Percentiles rank a stretch among this genome's conserved stretches.
Conservation (phyloP, 495 filamentous ascomycete genomes). For the Xylaria palmicola region DNA sequence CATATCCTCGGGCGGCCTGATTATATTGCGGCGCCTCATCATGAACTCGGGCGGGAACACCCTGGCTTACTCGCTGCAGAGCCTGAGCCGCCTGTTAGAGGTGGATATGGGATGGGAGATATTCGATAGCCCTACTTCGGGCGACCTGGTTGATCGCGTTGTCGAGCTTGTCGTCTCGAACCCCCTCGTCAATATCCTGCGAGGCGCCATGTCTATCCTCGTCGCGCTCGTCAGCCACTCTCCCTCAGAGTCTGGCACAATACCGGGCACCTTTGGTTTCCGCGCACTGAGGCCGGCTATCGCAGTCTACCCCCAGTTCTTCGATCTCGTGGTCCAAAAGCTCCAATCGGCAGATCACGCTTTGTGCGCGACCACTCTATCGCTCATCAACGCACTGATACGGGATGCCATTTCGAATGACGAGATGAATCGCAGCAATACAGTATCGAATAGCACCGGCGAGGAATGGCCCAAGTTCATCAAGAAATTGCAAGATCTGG, state of each 20-base stretch:
- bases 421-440: conserved; percentile 30
- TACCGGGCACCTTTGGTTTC: conserved; percentile 70
- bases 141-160: conserved; percentile 64
- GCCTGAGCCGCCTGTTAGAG: conserved; percentile 80
- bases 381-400: conserved; percentile 93
- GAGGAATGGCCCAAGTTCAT: conserved; percentile 96
- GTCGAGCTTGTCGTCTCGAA: conserved; percentile 94
- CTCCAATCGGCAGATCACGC: conserved; percentile 93
- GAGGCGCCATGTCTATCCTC: conserved; percentile 94
- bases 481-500: conserved; percentile 86
- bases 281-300: conserved; percentile 90
- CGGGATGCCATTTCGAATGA: conserved; percentile 88
- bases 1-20: conserved; percentile 82
- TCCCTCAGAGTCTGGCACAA: conserved; percentile 36
- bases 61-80: conserved; percentile 88
- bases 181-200: conserved; percentile 93
- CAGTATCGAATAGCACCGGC: conserved; percentile 38
- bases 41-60: conserved; percentile 89
- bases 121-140: conserved; percentile 49
- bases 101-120: conserved; percentile 97
- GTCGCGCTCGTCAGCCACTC: conserved; percentile 89
- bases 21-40: conserved; percentile 75
- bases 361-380: conserved; percentile 90
- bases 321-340: conserved; percentile 87
- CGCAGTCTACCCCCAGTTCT: conserved; percentile 84